Evolutionary conservation across 1,284 basidiomycete genomes (phyloP), one percentile per base, ranked within the genome.

Genomic region (Cutaneotrichosporon sp.): DNA sequence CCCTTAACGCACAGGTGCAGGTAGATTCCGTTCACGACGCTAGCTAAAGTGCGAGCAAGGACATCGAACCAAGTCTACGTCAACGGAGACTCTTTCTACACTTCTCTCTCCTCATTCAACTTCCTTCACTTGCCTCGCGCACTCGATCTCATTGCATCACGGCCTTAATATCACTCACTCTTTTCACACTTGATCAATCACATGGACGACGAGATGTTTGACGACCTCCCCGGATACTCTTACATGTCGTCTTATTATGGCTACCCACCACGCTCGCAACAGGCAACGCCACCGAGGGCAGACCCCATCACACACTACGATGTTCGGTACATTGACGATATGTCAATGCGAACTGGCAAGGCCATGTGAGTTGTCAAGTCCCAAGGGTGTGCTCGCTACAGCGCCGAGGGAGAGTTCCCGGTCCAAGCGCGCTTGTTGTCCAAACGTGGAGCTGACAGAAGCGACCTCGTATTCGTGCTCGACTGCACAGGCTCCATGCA

Each of bases 391-490:
- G n/a, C n/a, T n/a, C n/a, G n/a, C n/a, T n/a, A n/a, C n/a, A n/a
- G n/a, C n/a, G n/a, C n/a, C n/a, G n/a, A n/a, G n/a, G n/a, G n/a
- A n/a, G n/a, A n/a, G n/a, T n/a, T n/a, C n/a, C n/a, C n/a, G n/a
- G n/a, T n/a, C n/a, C n/a, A n/a, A n/a, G n/a, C n/a, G n/a, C n/a
- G n/a, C n/a, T n/a, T n/a, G n/a, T n/a, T n/a, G n/a, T n/a, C n/a
- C n/a, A n/a, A n/a, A 0, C 24, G 46, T 55, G 57, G 49, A 53
- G 38, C 53, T 46, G 41, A 51, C 42, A 34, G 31, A 72, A 92
- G 89, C 55, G 90, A 93, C 76, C 83, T 94, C 83, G 67, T 91
- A 83, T 79, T 78, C 76, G 83, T 94, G 24, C 88, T 93, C 70
- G 90, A 94, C 75, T 92, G 89, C 72, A 94, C 90, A 3, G 90